phyloP scores from a whole-genome alignment of 2,329 filamentous ascomycete genomes.

The Sporothrix brasiliensis region DNA sequence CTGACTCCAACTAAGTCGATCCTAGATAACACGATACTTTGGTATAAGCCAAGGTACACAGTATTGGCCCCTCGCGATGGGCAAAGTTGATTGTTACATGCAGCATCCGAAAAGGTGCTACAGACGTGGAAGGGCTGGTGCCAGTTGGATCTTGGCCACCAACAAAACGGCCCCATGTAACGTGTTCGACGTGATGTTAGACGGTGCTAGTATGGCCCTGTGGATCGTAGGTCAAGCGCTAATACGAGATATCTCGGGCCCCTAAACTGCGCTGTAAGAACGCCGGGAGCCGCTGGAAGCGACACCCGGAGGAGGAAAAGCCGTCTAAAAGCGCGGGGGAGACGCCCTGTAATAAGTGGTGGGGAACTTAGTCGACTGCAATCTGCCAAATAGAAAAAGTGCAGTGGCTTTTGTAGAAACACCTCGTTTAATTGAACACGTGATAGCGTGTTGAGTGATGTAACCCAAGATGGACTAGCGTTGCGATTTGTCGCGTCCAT shows the following conservation, averaged over 20 bases:
- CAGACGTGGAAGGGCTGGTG: conserved; percentile 1
- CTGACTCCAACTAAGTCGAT: neutral
- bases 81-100: conserved; percentile 26
- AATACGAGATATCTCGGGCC: neutral
- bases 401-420: neutral
- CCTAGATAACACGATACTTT: conserved; percentile 7
- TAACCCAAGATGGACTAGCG: conserved; percentile 24
- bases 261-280: neutral
- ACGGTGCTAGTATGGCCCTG: neutral
- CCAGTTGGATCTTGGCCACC: neutral
- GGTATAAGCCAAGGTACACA: too few species aligned
- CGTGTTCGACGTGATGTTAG: conserved; percentile 13
- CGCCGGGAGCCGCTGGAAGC: conserved; percentile 10
- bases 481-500: conserved; percentile 24
- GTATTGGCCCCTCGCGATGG: neutral
- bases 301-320: conserved; percentile 1
- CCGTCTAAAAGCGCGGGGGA: neutral
- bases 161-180: conserved; percentile 24
- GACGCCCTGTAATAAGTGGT: conserved; percentile 3
- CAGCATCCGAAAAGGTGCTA: conserved; percentile 1
- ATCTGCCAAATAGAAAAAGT: neutral
- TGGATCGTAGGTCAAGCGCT: neutral
- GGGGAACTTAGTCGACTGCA: neutral
- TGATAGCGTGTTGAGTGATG: conserved; percentile 26
- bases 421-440: conserved; percentile 28